These are phyloP conservation scores for Tolypocladium endophyticum DNA, from an alignment of 2,329 filamentous ascomycete species.

Conservation along the genomic window DNA sequence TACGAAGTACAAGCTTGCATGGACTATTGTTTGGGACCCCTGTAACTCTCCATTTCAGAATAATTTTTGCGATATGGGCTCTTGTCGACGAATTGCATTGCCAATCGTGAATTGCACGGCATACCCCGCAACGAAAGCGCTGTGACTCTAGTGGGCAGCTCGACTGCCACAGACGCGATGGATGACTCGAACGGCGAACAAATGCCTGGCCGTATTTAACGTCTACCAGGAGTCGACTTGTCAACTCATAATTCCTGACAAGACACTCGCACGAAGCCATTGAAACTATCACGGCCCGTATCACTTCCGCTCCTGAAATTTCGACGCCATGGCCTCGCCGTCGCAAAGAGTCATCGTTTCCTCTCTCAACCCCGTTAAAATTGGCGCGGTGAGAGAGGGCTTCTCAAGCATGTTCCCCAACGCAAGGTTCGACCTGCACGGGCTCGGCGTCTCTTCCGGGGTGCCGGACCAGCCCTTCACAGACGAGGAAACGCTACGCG, in stretches of 20 bases:
- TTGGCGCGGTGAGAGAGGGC: constrained; percentile 22
- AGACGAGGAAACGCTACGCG: constrained; percentile 25
- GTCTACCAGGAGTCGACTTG: not conserved
- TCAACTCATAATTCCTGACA: not conserved
- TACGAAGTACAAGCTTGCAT: too few relatives aligned
- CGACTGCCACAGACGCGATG: not conserved
- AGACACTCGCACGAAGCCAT: not conserved
- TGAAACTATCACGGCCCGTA: not conserved
- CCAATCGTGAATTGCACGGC: not conserved
- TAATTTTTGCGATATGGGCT: too few relatives aligned
- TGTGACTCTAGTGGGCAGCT: too few relatives aligned
- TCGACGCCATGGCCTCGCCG: not conserved
- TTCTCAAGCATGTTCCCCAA: constrained; percentile 25
- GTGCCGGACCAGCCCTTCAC: constrained; percentile 29
- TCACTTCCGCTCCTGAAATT: not conserved
- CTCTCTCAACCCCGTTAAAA: constrained; percentile 29
- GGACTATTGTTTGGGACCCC: too few relatives aligned
- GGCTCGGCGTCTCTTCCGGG: constrained; percentile 23
- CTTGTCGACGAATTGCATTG: too few relatives aligned
- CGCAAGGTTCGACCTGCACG: constrained; percentile 11
- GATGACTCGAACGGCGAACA: not conserved
- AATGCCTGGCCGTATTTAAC: not conserved
- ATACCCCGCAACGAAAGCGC: not conserved
- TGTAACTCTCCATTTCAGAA: too few relatives aligned
- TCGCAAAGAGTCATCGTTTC: constrained; percentile 18